Evolutionary conservation across 2,329 filamentous ascomycete genomes (phyloP), one percentile per base, ranked within the genome.

Genomic region (Fusarium sp.): DNA sequence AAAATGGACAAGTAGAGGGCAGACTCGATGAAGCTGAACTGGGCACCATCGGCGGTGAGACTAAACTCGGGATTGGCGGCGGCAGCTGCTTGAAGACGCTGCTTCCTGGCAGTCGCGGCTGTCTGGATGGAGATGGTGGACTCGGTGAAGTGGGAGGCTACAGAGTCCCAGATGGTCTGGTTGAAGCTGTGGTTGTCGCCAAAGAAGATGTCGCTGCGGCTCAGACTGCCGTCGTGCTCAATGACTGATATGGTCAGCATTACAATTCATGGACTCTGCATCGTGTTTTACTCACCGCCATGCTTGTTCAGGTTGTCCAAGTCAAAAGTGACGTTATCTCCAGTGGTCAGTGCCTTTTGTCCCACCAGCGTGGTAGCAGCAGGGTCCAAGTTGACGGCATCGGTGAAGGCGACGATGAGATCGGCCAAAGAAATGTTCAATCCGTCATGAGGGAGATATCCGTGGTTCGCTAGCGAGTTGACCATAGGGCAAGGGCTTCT

Each of bases 131-230:
- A 77, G 22, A 77, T 77, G n/a, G 67, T 77, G 2, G 61, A 22
- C 27, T 73, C 63, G 0, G 68, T 72, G 14, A 77, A 77, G 37
- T 77, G 75, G 2, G 75, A 64, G 6, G 66, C 58, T 2, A 74
- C 73, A 1, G 56, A 10, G 1, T 40, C 38, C 75, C 75, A 77
- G 45, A 77, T 75, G 27, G 72, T 73, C 66, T 76, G 27, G 34
- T 77, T 77, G 66, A 77, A 77, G 40, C 72, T 77, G 29, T 70
- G 45, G 29, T 77, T 77, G 3, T 77, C 75, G 34, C 75, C 75
- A 20, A 77, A 75, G 62, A 69, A 73, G 31, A 70, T 31, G 3
- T 77, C 75, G 29, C 42, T 68, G 14, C 75, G 75, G 45, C 75
- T 77, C n/a, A 77, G 40, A 3, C 75, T 77, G 16, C 75, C 75